Evolutionary conservation across 108 stramenopile genomes (phyloP), one percentile per base, ranked within the genome.

Genomic region (Bacterosira constricta): DNA sequence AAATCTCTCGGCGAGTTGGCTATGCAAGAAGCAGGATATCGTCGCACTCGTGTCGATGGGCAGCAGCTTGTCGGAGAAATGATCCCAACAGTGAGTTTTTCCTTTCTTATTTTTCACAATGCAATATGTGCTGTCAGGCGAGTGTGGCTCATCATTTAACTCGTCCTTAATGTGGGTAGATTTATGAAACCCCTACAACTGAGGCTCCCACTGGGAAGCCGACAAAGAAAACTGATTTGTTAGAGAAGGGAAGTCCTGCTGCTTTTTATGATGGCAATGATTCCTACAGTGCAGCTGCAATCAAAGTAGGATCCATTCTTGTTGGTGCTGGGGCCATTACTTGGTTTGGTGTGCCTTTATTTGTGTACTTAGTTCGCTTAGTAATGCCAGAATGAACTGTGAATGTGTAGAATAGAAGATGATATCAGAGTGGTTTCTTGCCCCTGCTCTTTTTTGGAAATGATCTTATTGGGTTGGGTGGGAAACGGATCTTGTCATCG

Each of bases 1-100:
- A 55, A 52, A 20, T 62, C 86, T n/a, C 56, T 91, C 1, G 84
- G 85, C 4, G 84, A 82, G 46, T 63, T 91, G 41, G 87, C 88
- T 15, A 90, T 90, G 88, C 66, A 82, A 69, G 88, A 94, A 80
- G 89, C 86, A 35, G 89, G 90, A 41, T 86, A 88, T 55, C 73
- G 81, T 31, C 61, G 81, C 21, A 77, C 60, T 46, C 83, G 82
- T 52, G 30, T 88, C 8, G 74, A 73, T 57, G 91, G 91, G 32
- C 91, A 92, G 57, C 85, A 86, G 5, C 56, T 92, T 32, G 83
- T 81, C 37, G 88, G 87, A 29, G 83, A 86, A 31, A 85, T 92
- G 85, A 89, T 92, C 52, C 91, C 91, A 35, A 58, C 49, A 54
- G 79, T 89, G 47, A 46, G 31, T 13, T 63, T 54, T 0, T 53